Base-by-base conservation (phyloP, 305 asterid species). In the Caryopteris hybrid region DNA sequence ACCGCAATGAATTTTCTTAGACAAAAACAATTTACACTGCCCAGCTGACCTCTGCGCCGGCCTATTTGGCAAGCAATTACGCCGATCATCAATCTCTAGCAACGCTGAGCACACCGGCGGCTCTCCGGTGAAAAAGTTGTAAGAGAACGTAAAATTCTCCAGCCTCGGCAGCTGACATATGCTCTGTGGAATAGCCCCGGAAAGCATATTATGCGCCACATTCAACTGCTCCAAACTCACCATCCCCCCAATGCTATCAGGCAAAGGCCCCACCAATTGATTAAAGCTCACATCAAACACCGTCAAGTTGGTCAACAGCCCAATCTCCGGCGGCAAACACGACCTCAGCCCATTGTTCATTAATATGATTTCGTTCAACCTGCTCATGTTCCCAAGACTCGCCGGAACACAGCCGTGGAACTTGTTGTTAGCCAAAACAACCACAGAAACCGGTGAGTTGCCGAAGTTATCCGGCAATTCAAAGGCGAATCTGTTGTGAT, bases 401-500 rank as follows among this genome's bases (percentile, higher is more conserved):
- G 89, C 84, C 4, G 96, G 97, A 1, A 91, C 78, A 61, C 97
- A 88, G 16, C 96, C 97, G 57, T 88, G 95, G 62, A 91, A 88
- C 46, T 64, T 76, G 62, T 91, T 91, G 73, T 81, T 85, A 0
- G 96, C 96, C 12, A 91, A 33, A 0, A 88, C 97, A 45, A 91
- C 85, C 13, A 91, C 97, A 0, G 96, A 91, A 6, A 87, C 97
- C 12, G 96, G 97, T 2, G 96, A 91, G 73, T 91, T 88, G 0
- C 97, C 97, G 23, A 91, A 84, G 61, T 91, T 91, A 14, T 86
- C 96, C 0, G 97, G 97, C 73, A 88, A 71, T 66, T 84, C 96
- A 13, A 87, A 91, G 12, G 81, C 39, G 59, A 91, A 91, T 42
- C 97, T 73, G 58, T 91, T 91, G 76, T 91, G 82, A 60, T 91